Percentiles rank a stretch among this genome's conserved stretches.
These are phyloP conservation scores for Cyberlindnera maritima DNA, from an alignment of 805 yeast genomes.

Conservation along the genomic window DNA sequence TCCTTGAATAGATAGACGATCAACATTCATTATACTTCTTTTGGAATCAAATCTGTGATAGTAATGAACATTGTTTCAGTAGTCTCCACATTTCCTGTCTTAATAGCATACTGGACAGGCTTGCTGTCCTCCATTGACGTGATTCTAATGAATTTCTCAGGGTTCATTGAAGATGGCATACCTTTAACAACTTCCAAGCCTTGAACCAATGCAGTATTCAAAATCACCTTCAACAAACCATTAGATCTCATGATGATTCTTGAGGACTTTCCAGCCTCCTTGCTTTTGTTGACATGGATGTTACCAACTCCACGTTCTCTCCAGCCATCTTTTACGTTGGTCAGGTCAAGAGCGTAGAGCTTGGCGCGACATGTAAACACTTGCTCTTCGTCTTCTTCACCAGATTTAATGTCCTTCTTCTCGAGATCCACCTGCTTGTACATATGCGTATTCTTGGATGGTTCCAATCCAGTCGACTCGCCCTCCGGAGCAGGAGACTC, in stretches of 20 bases:
- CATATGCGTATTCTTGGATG: slow-evolving; percentile 32
- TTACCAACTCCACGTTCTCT: slow-evolving; percentile 92
- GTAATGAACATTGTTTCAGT: slow-evolving; percentile 57
- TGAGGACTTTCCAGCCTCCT: slow-evolving; percentile 40
- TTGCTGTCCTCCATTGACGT: slow-evolving; percentile 60
- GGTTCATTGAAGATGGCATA: slow-evolving; percentile 77
- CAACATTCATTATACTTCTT: slow-evolving; percentile 11
- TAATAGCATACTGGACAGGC: slow-evolving; percentile 83
- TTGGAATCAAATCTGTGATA: slow-evolving; percentile 33
- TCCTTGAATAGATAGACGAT: too few species aligned
- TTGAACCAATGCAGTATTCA: slow-evolving; percentile 66
- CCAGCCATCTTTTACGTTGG: slow-evolving; percentile 77
- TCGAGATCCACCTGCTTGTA: slow-evolving; percentile 60
- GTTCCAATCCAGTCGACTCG: slow-evolving; percentile 22
- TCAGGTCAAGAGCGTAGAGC: slow-evolving; percentile 69
- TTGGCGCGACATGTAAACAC: slow-evolving; percentile 72
- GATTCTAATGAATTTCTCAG: slow-evolving; percentile 80
- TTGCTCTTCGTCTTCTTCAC: slow-evolving; percentile 83
- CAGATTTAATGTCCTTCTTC: slow-evolving; percentile 66
- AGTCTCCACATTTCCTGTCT: slow-evolving; percentile 59
- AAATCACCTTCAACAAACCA: slow-evolving; percentile 76
- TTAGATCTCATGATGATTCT: slow-evolving; percentile 90
- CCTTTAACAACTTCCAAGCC: slow-evolving; percentile 71
- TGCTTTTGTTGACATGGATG: slow-evolving; percentile 65
- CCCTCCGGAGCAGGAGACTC: slow-evolving; percentile 11